Evolutionary conservation across 2,329 filamentous ascomycete species (phyloP).

Genomic region (Chrysosphaeria jannelii): DNA sequence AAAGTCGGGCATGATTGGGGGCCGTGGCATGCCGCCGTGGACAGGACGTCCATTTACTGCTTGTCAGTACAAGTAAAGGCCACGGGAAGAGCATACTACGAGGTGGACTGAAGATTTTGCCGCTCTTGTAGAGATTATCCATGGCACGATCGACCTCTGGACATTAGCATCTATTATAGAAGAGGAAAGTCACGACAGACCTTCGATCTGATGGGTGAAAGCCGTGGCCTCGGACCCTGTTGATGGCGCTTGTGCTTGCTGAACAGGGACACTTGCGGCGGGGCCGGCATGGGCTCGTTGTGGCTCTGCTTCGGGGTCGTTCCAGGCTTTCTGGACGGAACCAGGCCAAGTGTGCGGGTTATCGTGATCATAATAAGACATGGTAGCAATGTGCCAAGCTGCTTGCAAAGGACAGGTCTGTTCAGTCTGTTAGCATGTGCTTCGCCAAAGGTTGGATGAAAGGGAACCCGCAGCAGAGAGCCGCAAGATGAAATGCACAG

Average conservation of each 20-base stretch:
- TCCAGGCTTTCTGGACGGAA: conserved; percentile 6
- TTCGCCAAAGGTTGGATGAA: no score
- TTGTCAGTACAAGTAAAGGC: background rate
- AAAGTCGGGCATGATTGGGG: conserved; percentile 65
- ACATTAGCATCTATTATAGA: background rate
- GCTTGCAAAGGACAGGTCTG: no score
- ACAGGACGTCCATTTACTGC: conserved; percentile 37
- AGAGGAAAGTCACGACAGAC: conserved; percentile 1
- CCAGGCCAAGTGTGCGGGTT: conserved; percentile 7
- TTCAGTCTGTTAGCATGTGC: no score
- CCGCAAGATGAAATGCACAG: no score
- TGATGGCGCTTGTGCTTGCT: conserved; percentile 6
- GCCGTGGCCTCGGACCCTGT: conserved; percentile 5
- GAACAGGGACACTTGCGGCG: conserved; percentile 9
- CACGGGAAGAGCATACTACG: no score
- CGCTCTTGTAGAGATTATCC: conserved; percentile 88
- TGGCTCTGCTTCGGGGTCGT: conserved; percentile 6
- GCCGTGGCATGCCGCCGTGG: conserved; percentile 32
- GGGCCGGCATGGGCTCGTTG: conserved; percentile 8
- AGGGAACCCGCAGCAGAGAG: no score
- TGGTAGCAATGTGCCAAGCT: no score
- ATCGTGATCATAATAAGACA: conserved; percentile 9
- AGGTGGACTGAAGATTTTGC: conserved; percentile 49
- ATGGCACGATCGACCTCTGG: conserved; percentile 84
- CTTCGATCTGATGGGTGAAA: conserved; percentile 10